Evolutionary conservation across 352 stramenopile genomes (phyloP), one percentile per base, ranked within the genome.

Genomic region (Aphanomyces cochlioides): DNA sequence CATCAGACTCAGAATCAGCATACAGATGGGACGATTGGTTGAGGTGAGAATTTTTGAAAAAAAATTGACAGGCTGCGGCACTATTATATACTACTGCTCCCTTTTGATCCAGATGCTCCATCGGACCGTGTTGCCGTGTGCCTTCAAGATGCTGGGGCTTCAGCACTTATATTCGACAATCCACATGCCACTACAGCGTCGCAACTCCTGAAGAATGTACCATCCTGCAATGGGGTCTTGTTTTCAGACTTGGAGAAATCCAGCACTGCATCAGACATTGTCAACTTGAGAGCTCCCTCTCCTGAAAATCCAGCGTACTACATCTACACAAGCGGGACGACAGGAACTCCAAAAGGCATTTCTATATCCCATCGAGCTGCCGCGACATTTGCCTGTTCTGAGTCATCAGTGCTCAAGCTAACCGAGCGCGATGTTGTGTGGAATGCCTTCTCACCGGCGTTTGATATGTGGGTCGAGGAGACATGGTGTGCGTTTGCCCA

Each of bases 401-500:
- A 63, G 28, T 63, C 56, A 10, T 37, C 4, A 0, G n/a, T 37
- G 19, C n/a, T 63, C 7, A 38, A 38, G 8, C 28, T 63, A 15
- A 21, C 5, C 28, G 28, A 34, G 13, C 4, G 3, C 7, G 56
- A 63, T 6, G 38, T 63, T 6, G 56, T 63, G 4, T 63, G 56
- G 56, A 63, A 63, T 45, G 56, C 36, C 5, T 63, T 63, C n/a
- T 63, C 56, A 1, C 56, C 56, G 3, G 56, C 56, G 4, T 63
- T 63, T 45, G 56, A 63, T 38, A 63, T 63, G 56, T 63, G 56
- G 56, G 56, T 63, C 56, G 56, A 63, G 28, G 56, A 63, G 28
- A 63, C 56, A 3, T 63, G 56, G 56, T 63, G 56, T 38, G 56
- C 5, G 5, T 63, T 63, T 63, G 56, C 56, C 34, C 56, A 38